These are phyloP conservation scores for Melampsora americana DNA, from an alignment of 1,284 basidiomycete species.

Conservation along the genomic window DNA sequence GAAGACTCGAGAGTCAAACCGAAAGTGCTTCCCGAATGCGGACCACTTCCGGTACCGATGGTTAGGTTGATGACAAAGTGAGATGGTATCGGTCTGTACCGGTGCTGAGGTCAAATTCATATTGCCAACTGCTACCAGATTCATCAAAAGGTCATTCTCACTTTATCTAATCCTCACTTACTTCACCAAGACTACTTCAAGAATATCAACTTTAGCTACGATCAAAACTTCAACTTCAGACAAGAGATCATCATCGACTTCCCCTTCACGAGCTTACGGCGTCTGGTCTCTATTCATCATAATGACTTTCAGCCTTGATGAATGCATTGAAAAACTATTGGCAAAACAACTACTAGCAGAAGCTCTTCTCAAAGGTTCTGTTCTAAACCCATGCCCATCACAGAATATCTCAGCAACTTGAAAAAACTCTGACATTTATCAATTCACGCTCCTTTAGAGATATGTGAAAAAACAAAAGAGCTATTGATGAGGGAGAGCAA, in stretches of 20 bases:
- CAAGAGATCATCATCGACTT: neutral
- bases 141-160: no score
- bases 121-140: no score
- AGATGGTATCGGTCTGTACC: no score
- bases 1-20: no score
- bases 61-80: no score
- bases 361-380: slow-evolving; percentile 66
- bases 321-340: slow-evolving; percentile 69
- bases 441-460: slow-evolving; percentile 60
- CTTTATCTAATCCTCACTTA: no score
- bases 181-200: no score
- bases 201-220: no score
- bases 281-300: neutral
- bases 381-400: neutral
- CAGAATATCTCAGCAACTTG: neutral
- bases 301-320: slow-evolving; percentile 40
- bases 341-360: slow-evolving; percentile 90
- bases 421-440: neutral
- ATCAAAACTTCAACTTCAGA: neutral
- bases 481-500: slow-evolving; percentile 98
- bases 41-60: no score
- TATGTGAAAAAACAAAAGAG: slow-evolving; percentile 97
- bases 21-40: no score
- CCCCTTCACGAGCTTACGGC: neutral
- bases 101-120: no score